Conservation (phyloP, 2,329 filamentous ascomycete genomes). For the Sclerotinia glacialis region DNA sequence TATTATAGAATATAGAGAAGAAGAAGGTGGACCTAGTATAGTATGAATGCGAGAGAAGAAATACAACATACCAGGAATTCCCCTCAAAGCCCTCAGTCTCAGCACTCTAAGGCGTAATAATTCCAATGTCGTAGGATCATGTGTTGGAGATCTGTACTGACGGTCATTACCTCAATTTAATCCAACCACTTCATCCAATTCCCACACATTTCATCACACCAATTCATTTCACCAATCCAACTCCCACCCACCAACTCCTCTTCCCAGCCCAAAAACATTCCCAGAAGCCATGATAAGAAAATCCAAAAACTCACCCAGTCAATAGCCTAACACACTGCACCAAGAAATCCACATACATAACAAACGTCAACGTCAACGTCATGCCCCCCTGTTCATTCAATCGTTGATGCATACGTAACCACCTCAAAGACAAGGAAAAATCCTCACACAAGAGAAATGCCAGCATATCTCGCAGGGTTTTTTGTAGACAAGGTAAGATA, state of each 20-base stretch:
- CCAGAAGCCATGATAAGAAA: neutral
- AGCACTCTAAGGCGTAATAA: constrained; percentile 49
- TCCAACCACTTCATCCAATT: constrained; percentile 25
- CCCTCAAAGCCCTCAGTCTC: constrained; percentile 51
- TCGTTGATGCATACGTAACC: constrained; percentile 57
- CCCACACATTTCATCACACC: neutral
- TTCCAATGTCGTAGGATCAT: constrained; percentile 56
- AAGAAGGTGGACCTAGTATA: too few species aligned
- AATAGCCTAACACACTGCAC: constrained; percentile 50
- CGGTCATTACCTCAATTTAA: constrained; percentile 26
- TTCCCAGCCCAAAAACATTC: too few species aligned
- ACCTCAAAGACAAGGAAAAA: constrained; percentile 49
- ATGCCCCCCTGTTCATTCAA: constrained; percentile 53
- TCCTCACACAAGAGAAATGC: constrained; percentile 51
- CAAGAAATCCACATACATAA: constrained; percentile 56
- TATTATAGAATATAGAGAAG: neutral
- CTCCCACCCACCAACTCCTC: neutral
- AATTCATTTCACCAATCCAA: neutral
- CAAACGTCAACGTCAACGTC: constrained; percentile 52
- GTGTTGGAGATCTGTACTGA: constrained; percentile 47
- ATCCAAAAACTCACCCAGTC: constrained; percentile 44
- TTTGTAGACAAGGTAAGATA: constrained; percentile 54
- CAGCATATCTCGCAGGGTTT: constrained; percentile 53
- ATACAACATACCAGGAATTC: constrained; percentile 44
- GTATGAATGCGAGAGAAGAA: neutral